phyloP scores from a whole-genome alignment of 139 green algal species.

The Tetradesmus obliquus region DNA sequence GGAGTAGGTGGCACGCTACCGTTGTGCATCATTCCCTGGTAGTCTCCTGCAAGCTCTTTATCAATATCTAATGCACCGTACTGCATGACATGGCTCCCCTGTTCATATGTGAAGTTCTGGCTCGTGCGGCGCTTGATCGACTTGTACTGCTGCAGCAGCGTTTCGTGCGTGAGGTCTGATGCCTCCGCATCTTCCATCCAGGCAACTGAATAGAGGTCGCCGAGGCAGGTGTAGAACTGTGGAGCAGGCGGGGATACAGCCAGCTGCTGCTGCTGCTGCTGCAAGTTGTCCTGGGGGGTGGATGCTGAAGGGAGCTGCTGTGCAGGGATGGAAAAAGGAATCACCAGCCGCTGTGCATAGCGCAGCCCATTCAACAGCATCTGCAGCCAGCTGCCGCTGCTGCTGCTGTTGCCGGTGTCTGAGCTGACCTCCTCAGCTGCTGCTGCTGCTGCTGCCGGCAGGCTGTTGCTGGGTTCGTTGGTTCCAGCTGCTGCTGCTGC shows the following conservation, averaged over 20 bases:
- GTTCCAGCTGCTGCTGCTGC: background rate
- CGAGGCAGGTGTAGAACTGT: slow-evolving; percentile 89
- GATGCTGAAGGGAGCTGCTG: background rate
- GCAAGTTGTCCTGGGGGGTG: background rate
- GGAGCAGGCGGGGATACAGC: slow-evolving; percentile 50
- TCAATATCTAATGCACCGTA: slow-evolving; percentile 83
- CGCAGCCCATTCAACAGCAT: background rate
- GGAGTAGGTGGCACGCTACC: background rate
- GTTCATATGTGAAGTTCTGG: slow-evolving; percentile 83
- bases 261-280: slow-evolving; percentile 27
- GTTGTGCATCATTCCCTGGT: slow-evolving; percentile 62
- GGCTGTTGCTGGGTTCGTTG: background rate
- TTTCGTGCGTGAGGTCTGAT: slow-evolving; percentile 80
- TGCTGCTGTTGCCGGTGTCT: background rate
- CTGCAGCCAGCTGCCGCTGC: background rate
- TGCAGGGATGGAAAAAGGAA: background rate
- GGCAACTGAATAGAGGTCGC: slow-evolving; percentile 94
- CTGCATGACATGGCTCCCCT: slow-evolving; percentile 80
- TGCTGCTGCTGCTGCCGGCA: background rate
- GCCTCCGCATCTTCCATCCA: slow-evolving; percentile 95
- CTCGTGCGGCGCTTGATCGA: slow-evolving; percentile 71
- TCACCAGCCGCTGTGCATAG: background rate
- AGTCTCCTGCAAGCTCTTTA: slow-evolving; percentile 76
- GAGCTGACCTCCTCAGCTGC: background rate
- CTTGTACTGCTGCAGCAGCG: slow-evolving; percentile 78